Evolutionary conservation across 2,329 filamentous ascomycete species (phyloP).

Genomic region (Fusarium odoratissimum): DNA sequence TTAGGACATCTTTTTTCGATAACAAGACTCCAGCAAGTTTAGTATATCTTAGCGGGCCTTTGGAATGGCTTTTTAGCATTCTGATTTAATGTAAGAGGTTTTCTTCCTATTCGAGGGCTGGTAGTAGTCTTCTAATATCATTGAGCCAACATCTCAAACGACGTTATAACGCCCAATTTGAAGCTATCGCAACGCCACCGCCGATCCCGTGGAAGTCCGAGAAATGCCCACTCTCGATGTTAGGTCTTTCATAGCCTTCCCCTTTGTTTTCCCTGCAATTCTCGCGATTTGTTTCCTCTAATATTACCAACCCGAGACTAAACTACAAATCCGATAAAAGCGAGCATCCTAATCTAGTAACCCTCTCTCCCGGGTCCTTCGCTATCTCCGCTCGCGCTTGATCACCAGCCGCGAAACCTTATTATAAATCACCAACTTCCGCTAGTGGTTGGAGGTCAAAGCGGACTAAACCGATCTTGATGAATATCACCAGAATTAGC

Average conservation of each 20-base stretch:
- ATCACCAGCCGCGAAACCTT: neutral
- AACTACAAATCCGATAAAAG: neutral
- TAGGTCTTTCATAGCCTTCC: fast-evolving
- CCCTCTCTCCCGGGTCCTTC: neutral
- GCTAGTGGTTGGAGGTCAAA: neutral
- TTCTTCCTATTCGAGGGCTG: fast-evolving
- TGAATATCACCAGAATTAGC: neutral
- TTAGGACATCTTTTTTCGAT: no score
- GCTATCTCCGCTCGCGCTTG: neutral
- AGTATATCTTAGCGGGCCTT: no score
- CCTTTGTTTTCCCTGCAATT: fast-evolving
- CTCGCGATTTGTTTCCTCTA: neutral
- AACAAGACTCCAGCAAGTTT: no score
- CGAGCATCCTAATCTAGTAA: neutral
- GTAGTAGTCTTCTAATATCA: neutral
- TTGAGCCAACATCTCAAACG: neutral
- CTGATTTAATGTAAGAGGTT: fast-evolving
- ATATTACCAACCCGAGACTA: neutral
- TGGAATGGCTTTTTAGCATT: fast-evolving
- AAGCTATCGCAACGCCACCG: neutral
- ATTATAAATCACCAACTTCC: neutral
- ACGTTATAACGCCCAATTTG: neutral
- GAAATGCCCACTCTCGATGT: neutral
- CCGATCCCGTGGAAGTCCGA: neutral
- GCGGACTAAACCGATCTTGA: neutral